A percentile compares a stretch with the other conserved stretches of the same genome.
Conservation (phyloP, 148 eudicot genomes). For the Diospyros lotus region DNA sequence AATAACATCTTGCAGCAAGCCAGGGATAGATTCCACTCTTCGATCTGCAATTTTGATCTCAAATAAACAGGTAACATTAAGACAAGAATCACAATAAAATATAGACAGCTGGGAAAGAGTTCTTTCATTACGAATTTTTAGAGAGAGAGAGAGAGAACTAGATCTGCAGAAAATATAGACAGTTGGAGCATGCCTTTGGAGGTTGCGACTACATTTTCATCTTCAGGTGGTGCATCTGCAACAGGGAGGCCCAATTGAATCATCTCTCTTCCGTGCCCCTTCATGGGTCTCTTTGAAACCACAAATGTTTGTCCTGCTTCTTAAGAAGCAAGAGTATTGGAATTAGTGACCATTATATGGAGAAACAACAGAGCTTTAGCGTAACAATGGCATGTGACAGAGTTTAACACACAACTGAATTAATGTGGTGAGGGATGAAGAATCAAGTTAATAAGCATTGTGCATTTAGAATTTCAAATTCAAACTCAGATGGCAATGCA, state of each 20-base stretch:
- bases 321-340: constrained; percentile 2
- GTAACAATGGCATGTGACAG: too few relatives aligned
- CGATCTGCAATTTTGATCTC: constrained; percentile 33
- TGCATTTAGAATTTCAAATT: too few relatives aligned
- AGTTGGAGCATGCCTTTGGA: constrained; percentile 33
- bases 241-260: constrained; percentile 58
- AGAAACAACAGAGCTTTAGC: constrained; percentile 32
- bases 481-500: too few relatives aligned
- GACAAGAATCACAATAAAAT: background rate
- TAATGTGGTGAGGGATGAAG: too few relatives aligned
- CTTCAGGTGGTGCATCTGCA: constrained; percentile 40
- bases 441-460: too few relatives aligned
- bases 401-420: too few relatives aligned
- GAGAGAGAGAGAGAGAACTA: background rate
- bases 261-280: constrained; percentile 64
- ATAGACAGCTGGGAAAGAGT: background rate
- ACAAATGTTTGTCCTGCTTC: constrained; percentile 49
- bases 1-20: constrained; percentile 39
- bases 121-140: background rate
- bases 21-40: constrained; percentile 53
- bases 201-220: constrained; percentile 20
- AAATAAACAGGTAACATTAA: constrained; percentile 16
- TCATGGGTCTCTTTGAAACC: constrained; percentile 46
- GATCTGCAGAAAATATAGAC: background rate
- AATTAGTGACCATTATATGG: background rate